Conservation (phyloP, 805 yeast species). For the Candida maesae region DNA sequence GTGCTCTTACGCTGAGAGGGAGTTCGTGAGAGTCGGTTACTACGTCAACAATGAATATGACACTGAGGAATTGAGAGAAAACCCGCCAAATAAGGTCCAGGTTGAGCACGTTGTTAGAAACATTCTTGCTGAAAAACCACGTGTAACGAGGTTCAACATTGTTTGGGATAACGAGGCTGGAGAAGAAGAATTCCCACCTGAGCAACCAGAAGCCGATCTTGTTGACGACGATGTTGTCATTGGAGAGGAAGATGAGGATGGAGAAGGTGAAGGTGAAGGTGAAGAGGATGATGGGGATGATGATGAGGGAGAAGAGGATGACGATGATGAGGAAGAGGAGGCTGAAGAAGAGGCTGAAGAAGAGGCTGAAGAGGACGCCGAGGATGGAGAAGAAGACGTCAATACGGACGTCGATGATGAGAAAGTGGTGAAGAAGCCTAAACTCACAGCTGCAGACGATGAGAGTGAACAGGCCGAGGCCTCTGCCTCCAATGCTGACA, state of each 20-base stretch:
- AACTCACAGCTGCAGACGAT: conserved; percentile 1
- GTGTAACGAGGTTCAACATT: conserved; percentile 94
- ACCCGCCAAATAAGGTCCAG: conserved; percentile 91
- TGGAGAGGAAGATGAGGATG: conserved; percentile 41
- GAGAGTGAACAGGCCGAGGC: conserved; percentile 3
- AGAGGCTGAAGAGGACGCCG: conserved; percentile 35
- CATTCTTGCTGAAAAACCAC: conserved; percentile 93
- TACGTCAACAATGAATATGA: conserved; percentile 97
- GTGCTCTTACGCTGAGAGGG: conserved; percentile 90
- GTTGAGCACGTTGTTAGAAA: conserved; percentile 93
- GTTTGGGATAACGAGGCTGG: conserved; percentile 87
- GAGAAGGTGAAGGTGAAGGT: conserved; percentile 38
- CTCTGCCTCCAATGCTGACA: conserved; percentile 14
- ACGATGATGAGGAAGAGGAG: conserved; percentile 43
- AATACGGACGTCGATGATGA: conserved; percentile 25
- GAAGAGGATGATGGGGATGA: conserved; percentile 41
- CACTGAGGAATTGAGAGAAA: conserved; percentile 85
- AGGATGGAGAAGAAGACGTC: conserved; percentile 32
- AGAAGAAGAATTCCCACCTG: conserved; percentile 73
- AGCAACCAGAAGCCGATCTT: conserved; percentile 60
- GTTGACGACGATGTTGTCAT: conserved; percentile 47
- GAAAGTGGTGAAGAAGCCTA: conserved; percentile 13
- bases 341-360: conserved; percentile 41
- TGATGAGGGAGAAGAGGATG: conserved; percentile 42
- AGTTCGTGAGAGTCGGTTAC: conserved; percentile 95